Base-by-base conservation (phyloP, 345 rosid genomes). In the Dimocarpus longan region DNA sequence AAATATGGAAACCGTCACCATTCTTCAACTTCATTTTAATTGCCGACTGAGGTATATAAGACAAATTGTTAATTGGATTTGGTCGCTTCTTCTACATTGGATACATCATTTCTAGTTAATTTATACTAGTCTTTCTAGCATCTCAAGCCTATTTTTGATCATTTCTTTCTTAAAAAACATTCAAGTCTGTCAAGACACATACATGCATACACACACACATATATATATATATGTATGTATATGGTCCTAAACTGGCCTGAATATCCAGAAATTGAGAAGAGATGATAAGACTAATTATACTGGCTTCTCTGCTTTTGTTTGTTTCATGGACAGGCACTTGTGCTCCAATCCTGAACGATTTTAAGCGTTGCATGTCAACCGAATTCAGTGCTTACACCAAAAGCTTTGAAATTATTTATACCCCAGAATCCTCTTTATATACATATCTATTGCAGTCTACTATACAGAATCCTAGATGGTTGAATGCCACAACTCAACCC, bases 401-500 rank as follows among this genome's bases (percentile, higher is more conserved):
- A 73, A 82, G 78, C 71, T 44, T 81, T 28, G 54, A 82, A 52
- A 81, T 81, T 76, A 74, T 86, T 15, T 77, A 78, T 84, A 73
- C 86, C 22, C 78, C 84, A 8, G 62, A 63, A 22, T 80, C 86
- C 65, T 11, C 89, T 66, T 78, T 77, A 0, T 88, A 81, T 71
- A 3, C 63, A n/a, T n/a, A 48, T 66, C 46, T 82, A 57, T 75
- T 88, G 60, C 76, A 79, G 16, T 79, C 84, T 8, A 80, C 82
- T 6, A 10, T 78, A 16, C 87, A 80, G 70, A 90, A 86, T 54
- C 88, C 81, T 22, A 85, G 87, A 68, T 88, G 78, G 71, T 40
- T 72, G 11, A 76, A 78, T 26, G 73, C 87, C 44, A 71, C 85
- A 21, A 74, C 78, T 62, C 54, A 70, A 59, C 89, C 88, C 15